Conservation (phyloP, 1,284 basidiomycete species). For the Leccinum insolens region DNA sequence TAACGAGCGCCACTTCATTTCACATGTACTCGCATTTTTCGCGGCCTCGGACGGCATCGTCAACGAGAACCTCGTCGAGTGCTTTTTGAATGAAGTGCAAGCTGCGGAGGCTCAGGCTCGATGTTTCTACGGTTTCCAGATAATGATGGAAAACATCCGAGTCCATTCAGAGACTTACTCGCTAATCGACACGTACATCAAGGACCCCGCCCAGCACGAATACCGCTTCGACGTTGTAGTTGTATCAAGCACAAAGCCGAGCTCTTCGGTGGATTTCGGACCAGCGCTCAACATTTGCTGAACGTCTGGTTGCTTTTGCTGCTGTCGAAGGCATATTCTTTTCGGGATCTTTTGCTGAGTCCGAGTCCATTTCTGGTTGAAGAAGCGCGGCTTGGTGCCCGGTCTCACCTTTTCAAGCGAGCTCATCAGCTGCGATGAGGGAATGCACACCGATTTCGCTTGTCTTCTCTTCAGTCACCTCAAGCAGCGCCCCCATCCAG, state of each 20-base stretch:
- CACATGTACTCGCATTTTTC: conserved; percentile 96
- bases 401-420: no score
- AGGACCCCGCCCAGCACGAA: conserved; percentile 83
- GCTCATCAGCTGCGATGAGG: no score
- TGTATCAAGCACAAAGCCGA: conserved; percentile 92
- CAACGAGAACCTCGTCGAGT: conserved; percentile 96
- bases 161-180: conserved; percentile 93
- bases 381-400: no score
- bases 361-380: no score
- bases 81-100: conserved; percentile 95
- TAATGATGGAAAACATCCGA: conserved; percentile 98
- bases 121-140: conserved; percentile 99
- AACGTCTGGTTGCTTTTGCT: conserved; percentile 95
- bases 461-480: no score
- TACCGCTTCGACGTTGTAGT: conserved; percentile 92
- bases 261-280: conserved; percentile 94
- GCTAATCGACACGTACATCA: conserved; percentile 97
- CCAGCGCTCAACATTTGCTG: conserved; percentile 81
- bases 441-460: no score
- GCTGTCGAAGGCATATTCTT: conserved; percentile 99
- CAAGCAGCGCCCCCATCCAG: no score
- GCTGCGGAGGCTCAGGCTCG: conserved; percentile 81
- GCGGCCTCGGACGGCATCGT: conserved; percentile 98
- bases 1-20: conserved; percentile 95
- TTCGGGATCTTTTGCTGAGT: conserved; percentile 85